Conservation (phyloP, 2,329 filamentous ascomycete genomes). For the Amauroascus niger region DNA sequence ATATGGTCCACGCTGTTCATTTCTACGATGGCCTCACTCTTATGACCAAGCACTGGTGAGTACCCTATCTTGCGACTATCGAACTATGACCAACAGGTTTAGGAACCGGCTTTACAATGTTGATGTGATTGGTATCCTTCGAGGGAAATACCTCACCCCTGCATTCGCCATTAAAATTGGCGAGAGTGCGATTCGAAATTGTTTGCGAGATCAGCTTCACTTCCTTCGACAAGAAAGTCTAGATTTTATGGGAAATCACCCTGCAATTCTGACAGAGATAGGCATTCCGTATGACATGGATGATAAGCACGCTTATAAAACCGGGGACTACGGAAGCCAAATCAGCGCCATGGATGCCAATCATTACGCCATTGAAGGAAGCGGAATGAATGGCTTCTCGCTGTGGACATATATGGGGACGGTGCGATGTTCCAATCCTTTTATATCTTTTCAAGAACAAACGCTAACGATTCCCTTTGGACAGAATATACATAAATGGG, state of each 20-base stretch:
- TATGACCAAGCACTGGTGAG: constrained; percentile 88
- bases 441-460: not conserved
- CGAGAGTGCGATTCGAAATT: constrained; percentile 88
- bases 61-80: not conserved
- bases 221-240: constrained; percentile 75
- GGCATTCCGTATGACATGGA: constrained; percentile 99
- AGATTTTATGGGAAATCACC: constrained; percentile 81
- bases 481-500: constrained; percentile 79
- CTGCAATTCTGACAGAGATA: constrained; percentile 86
- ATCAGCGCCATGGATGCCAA: constrained; percentile 91
- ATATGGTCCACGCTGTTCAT: constrained; percentile 86
- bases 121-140: constrained; percentile 82
- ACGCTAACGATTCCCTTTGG: not conserved
- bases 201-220: constrained; percentile 75
- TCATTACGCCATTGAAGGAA: constrained; percentile 81
- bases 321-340: constrained; percentile 89
- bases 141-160: constrained; percentile 78
- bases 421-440: constrained; percentile 37
- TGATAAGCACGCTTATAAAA: constrained; percentile 87
- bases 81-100: constrained; percentile 6
- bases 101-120: constrained; percentile 92
- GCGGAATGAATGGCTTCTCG: constrained; percentile 72
- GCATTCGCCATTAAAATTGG: constrained; percentile 88
- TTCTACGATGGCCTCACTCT: constrained; percentile 96
- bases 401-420: constrained; percentile 76